A percentile compares a stretch with the other conserved stretches of the same genome.
Conservation (phyloP, 1,284 basidiomycete species). For the Trichosporon ovoides region DNA sequence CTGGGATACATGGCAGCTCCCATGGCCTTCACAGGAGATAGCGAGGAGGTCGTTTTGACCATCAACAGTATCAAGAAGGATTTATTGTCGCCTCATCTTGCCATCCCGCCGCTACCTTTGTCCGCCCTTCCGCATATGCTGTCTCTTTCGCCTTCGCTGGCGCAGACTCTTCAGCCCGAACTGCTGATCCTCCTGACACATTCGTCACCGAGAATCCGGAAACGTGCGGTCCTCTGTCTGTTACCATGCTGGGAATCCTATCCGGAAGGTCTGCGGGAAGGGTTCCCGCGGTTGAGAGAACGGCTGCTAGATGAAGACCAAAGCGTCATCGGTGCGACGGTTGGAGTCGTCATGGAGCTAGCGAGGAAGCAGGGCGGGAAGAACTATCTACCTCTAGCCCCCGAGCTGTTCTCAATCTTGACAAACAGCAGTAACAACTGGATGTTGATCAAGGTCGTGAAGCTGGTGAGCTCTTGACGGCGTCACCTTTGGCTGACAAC, state of each 20-base stretch:
- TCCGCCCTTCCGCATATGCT: conserved; percentile 85
- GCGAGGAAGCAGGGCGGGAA: conserved; percentile 65
- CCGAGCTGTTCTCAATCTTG: conserved; percentile 88
- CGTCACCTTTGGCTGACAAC: background rate
- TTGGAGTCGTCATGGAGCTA: conserved; percentile 92
- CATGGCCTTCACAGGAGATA: conserved; percentile 88
- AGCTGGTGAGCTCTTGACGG: conserved; percentile 58
- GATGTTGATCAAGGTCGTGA: conserved; percentile 99
- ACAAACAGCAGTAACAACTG: conserved; percentile 96
- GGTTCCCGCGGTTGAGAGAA: conserved; percentile 69
- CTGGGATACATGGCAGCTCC: conserved; percentile 92
- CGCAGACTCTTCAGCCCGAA: conserved; percentile 80
- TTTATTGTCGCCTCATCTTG: conserved; percentile 62
- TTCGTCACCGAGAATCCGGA: conserved; percentile 78
- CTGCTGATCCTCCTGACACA: conserved; percentile 85
- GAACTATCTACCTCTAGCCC: conserved; percentile 77
- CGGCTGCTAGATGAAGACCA: conserved; percentile 77
- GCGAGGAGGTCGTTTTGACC: conserved; percentile 94
- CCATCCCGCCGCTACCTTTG: conserved; percentile 74
- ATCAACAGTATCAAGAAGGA: conserved; percentile 99
- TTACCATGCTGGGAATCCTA: conserved; percentile 73
- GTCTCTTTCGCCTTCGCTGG: conserved; percentile 81
- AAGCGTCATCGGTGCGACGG: conserved; percentile 87
- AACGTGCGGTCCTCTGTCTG: conserved; percentile 77
- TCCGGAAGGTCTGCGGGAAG: conserved; percentile 66